Evolutionary conservation across 129 eudicot species (phyloP), one percentile per base, ranked within the genome.

Genomic region (Cynara cardunculus): DNA sequence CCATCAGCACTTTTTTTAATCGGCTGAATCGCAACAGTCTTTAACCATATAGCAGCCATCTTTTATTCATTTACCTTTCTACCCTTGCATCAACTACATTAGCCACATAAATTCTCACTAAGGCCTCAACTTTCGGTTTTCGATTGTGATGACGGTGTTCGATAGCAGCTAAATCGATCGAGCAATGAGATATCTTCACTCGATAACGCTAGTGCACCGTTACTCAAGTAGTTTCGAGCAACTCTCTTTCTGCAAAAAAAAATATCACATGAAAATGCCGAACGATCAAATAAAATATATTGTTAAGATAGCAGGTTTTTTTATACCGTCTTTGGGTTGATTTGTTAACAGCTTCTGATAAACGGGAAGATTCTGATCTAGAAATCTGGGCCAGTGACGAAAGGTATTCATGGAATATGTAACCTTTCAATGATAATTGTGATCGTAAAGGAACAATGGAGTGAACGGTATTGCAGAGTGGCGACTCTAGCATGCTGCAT

Each of bases 331-430:
- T 86, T 73, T 85, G 84, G 41, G 37, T 90, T 75, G 87, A 81
- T 41, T 62, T 78, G 32, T 74, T 74, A 46, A 65, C 25, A 83
- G 82, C 77, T 78, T 89, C 91, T 21, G 94, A 87, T 67, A 90
- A 80, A 81, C 91, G 96, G 27, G 81, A 77, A 66, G 94, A 78
- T 87, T 92, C 99, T 62, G 83, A 87, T 86, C 90, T 92, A 71
- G 99, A 92, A 66, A 94, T 94, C 53, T 87, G 92, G 85, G 91
- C 84, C 74, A 92, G 88, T 44, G 91, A 83, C 13, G 97, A 92
- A 44, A 94, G 89, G 81, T 94, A 94, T 44, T 94, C 99, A 73
- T 92, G 93, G 82, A 87, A 88, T 71, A 94, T 82, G 81, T 86
- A 61, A 12, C 96, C 97, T 79, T 82, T 85, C 26, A 88, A 46